Base-by-base conservation (phyloP, 805 yeast genomes). In the Candida maris region DNA sequence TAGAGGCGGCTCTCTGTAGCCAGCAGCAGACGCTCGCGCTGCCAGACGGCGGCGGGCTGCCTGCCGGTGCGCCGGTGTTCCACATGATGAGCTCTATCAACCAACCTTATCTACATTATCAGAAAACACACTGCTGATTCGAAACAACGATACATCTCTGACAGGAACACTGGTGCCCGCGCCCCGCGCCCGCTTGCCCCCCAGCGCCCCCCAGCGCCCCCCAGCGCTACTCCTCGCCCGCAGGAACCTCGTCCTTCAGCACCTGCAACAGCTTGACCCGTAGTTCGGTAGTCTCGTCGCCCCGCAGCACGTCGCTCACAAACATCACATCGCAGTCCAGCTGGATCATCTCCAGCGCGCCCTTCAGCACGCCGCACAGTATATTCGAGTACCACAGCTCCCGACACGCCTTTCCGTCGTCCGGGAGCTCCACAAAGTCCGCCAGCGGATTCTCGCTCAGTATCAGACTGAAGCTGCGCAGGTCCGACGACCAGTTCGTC, bases 311-410 rank as follows among this genome's bases (percentile, higher is more conserved):
- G 56, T 93, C 98, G 47, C 81, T 76, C 2, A 86, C 75, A 56
- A 89, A 93, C 46, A 64, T 67, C 2, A 81, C 87, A 38, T 89
- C 95, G 34, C 89, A 87, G 39, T 89, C 95, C 51, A 93, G 64
- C 56, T 93, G 98, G 3, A 93, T 95, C 96, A 89, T 91, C 54
- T 89, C 96, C 34, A 93, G 64, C 0, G 95, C 88, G 4, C 97
- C 97, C 40, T 86, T 76, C 34, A 93, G 62, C 3, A 93, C 93
- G 13, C 98, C 98, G 44, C 89, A 84, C 18, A 88, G 64, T 3
- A 93, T 74, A 52, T 93, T 94, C 1, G 95, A 85, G 56, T 89
- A 93, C 97, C 98, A 93, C 35, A 93, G 66, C 51, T 83, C 86
- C 45, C 73, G 74, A 38, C 66, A 59, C 4, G 87, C 79, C 44